phyloP scores from a whole-genome alignment of 441 rosid genomes.

The Kokia cookei region DNA sequence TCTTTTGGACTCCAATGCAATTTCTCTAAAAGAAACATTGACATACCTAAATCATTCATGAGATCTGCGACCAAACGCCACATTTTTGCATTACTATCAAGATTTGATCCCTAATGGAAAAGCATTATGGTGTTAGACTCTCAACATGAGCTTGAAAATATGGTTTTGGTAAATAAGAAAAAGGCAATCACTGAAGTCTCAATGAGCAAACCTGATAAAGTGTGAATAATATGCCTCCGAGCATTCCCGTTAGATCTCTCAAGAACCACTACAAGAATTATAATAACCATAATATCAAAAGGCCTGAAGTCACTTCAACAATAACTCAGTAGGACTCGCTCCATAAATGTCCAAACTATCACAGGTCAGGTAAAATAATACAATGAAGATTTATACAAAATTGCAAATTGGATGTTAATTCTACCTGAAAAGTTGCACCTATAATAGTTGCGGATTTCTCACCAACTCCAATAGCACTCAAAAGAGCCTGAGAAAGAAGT shows the following conservation, averaged over 20 bases:
- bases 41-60: conserved; percentile 90
- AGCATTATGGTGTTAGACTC: conserved; percentile 6
- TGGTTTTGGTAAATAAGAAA: background rate
- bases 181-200: background rate
- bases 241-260: conserved; percentile 95
- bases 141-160: background rate
- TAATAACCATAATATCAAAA: background rate
- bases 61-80: conserved; percentile 97
- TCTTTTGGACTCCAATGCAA: background rate
- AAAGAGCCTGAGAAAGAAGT: conserved; percentile 52
- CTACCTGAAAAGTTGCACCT: conserved; percentile 96
- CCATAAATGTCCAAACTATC: background rate
- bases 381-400: background rate
- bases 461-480: conserved; percentile 96
- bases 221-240: conserved; percentile 92
- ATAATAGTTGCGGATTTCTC: conserved; percentile 94
- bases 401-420: background rate
- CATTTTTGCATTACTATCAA: conserved; percentile 93
- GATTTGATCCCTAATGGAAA: conserved; percentile 70
- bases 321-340: background rate
- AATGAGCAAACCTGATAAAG: conserved; percentile 63
- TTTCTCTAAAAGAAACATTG: conserved; percentile 2
- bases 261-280: conserved; percentile 74
- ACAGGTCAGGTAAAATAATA: background rate
- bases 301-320: background rate